These are phyloP conservation scores for Colletotrichum australisinense DNA, from an alignment of 2,329 filamentous ascomycete species.

Conservation along the genomic window DNA sequence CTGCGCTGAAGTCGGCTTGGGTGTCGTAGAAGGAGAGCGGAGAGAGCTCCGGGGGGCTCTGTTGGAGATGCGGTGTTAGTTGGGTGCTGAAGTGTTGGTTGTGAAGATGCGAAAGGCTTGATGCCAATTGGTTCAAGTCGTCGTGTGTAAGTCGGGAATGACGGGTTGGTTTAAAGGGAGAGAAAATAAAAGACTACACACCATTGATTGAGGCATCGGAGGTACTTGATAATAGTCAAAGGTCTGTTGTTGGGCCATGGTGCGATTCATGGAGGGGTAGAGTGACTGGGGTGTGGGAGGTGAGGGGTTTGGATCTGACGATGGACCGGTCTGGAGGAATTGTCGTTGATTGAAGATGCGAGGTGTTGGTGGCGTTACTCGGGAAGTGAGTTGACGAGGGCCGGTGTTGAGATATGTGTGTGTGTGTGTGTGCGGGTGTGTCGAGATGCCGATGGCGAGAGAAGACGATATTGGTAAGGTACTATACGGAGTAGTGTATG, in stretches of 20 bases:
- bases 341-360: neutral
- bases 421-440: neutral
- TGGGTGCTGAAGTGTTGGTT: neutral
- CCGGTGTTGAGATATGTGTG: constrained; percentile 1
- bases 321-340: constrained; percentile 3
- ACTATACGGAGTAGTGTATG: neutral
- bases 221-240: constrained; percentile 33
- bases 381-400: neutral
- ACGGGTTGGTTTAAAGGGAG: neutral
- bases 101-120: neutral
- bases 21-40: constrained; percentile 37
- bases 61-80: constrained; percentile 15
- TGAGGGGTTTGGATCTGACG: neutral
- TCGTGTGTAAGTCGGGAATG: constrained; percentile 3
- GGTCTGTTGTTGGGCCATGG: constrained; percentile 31
- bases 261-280: constrained; percentile 26
- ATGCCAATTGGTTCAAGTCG: neutral
- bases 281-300: neutral
- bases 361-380: constrained; percentile 23
- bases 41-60: constrained; percentile 36
- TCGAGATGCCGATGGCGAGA: constrained; percentile 25
- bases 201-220: constrained; percentile 32
- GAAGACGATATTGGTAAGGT: neutral
- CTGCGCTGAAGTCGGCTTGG: constrained; percentile 46
- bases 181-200: neutral